Conservation (phyloP, 2,329 filamentous ascomycete genomes). For the Colletotrichum salicis region DNA sequence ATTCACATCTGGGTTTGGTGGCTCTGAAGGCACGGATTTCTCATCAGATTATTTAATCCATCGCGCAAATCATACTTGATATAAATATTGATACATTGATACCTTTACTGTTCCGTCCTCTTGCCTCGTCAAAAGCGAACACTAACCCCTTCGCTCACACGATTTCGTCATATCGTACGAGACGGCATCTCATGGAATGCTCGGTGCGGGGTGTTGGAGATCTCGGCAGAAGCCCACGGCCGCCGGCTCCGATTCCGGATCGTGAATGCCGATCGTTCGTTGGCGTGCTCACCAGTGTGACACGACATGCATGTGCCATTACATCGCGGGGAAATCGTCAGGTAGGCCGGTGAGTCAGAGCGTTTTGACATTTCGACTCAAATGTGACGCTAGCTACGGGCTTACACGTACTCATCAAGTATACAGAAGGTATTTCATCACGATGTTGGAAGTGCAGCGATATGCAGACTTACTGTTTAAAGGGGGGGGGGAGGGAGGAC, state of each 20-base stretch:
- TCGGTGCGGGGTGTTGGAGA: conserved; percentile 1
- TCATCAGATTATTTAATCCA: neutral
- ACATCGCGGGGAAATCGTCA: neutral
- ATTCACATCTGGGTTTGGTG: neutral
- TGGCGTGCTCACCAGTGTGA: conserved; percentile 6
- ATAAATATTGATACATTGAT: neutral
- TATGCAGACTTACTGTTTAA: neutral
- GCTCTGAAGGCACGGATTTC: neutral
- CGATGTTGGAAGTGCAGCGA: neutral
- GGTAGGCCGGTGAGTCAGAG: neutral
- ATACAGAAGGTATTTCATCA: neutral
- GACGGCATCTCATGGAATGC: neutral
- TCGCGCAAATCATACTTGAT: neutral
- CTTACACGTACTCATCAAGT: neutral
- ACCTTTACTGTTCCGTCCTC: too few species aligned
- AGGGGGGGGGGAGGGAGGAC: neutral
- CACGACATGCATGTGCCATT: conserved; percentile 10
- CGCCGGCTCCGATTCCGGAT: conserved; percentile 8
- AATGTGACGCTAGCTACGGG: neutral
- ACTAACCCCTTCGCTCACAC: accelerated
- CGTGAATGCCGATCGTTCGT: neutral
- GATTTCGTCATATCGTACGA: neutral
- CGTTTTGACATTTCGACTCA: neutral
- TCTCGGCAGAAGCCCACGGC: neutral
- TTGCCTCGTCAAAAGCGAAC: neutral